Evolutionary conservation across 2,329 filamentous ascomycete species (phyloP).

Genomic region (Phaeosphaeria sp.): DNA sequence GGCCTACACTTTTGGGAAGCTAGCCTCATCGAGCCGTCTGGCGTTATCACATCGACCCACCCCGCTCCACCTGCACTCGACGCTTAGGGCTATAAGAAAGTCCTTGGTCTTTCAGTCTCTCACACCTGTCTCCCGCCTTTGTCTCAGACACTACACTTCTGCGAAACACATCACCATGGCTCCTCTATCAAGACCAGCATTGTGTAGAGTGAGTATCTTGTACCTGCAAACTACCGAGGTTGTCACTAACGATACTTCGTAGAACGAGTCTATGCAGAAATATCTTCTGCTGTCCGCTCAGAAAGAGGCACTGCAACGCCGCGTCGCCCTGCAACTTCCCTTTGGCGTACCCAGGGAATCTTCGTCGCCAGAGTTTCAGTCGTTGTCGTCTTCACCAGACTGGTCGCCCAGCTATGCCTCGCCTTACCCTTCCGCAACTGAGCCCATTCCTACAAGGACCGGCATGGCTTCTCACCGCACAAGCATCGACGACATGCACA

Average conservation of each 20-base stretch:
- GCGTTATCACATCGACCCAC: slow-evolving; percentile 15
- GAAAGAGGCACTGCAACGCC: slow-evolving; percentile 49
- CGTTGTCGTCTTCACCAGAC: slow-evolving; percentile 42
- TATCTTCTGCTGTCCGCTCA: slow-evolving; percentile 51
- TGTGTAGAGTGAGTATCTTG: slow-evolving; percentile 28
- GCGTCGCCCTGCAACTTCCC: slow-evolving; percentile 47
- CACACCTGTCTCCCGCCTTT: not conserved
- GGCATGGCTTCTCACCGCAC: slow-evolving; percentile 22
- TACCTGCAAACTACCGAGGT: not conserved
- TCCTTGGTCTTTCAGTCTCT: not conserved
- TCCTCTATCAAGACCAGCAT: slow-evolving; percentile 25
- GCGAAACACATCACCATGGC: slow-evolving; percentile 16
- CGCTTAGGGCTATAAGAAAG: slow-evolving; percentile 10
- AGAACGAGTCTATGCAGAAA: slow-evolving; percentile 46
- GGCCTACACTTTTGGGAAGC: slow-evolving; percentile 10
- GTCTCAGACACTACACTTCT: slow-evolving; percentile 2
- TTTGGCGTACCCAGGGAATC: slow-evolving; percentile 40
- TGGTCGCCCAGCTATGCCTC: slow-evolving; percentile 31
- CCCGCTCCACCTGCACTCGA: slow-evolving; percentile 18
- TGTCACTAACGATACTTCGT: slow-evolving; percentile 14
- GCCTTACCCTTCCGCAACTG: slow-evolving; percentile 31
- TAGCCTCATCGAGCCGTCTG: slow-evolving; percentile 23
- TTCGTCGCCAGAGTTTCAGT: slow-evolving; percentile 46
- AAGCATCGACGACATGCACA: slow-evolving; percentile 42
- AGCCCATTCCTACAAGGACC: slow-evolving; percentile 30